These are phyloP conservation scores for Ophiostoma ulmi DNA, from an alignment of 2,329 filamentous ascomycete genomes.

Conservation along the genomic window DNA sequence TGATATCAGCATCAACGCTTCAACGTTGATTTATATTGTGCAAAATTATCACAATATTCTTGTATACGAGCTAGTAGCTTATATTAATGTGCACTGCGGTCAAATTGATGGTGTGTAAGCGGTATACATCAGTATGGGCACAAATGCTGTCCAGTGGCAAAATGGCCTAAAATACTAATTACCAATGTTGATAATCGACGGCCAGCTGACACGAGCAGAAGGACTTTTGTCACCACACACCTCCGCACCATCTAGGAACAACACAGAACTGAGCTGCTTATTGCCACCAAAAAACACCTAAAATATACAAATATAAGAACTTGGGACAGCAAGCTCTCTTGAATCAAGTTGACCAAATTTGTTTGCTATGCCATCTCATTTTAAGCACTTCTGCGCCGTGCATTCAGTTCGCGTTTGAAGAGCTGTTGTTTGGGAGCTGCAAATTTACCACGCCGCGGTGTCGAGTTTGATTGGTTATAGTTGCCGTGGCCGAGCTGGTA, in stretches of 20 bases:
- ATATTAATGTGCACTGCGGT: not conserved
- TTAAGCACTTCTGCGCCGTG: not conserved
- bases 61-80: not conserved
- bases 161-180: not conserved
- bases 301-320: not conserved
- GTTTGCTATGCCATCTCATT: not conserved
- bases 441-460: not conserved
- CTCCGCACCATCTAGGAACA: not conserved
- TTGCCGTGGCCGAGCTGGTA: not conserved
- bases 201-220: not conserved
- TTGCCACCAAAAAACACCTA: too few relatives aligned
- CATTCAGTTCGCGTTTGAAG: not conserved
- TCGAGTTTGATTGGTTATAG: not conserved
- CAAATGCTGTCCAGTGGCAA: not conserved
- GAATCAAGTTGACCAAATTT: not conserved
- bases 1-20: not conserved
- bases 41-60: not conserved
- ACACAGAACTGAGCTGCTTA: not conserved
- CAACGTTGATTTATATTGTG: not conserved
- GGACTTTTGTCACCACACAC: not conserved
- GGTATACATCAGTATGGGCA: not conserved
- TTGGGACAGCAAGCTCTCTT: not conserved
- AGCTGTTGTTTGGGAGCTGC: not conserved
- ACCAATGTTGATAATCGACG: not conserved
- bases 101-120: not conserved